Base-by-base conservation (phyloP, 495 filamentous ascomycete species). In the Penicillium coprophilum region DNA sequence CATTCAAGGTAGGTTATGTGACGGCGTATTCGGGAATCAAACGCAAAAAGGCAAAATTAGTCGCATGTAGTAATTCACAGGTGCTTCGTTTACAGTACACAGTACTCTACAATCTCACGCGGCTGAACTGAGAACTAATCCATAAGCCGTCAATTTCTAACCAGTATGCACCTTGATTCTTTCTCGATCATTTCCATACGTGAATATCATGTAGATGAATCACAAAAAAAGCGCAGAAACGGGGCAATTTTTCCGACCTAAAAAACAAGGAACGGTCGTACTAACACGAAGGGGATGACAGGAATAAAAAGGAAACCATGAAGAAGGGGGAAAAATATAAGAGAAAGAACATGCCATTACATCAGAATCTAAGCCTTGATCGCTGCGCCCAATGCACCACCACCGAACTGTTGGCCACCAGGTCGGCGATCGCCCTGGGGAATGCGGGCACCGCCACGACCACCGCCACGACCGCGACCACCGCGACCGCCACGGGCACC, bases 401-500 rank as follows among this genome's bases (percentile, higher is more conserved):
- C 81, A 48, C 82, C 76, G 63, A 85, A 85, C 68, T 85, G 82
- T 66, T 85, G 81, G 52, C 82, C 81, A 67, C 82, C 80, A 34
- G 77, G 76, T 60, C 78, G 70, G 46, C 81, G 75, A 38, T 73
- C 73, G 58, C 79, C 72, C 48, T 77, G 70, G 30, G 77, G 76
- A 4, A 77, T 36, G 44, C 79, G 70, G 24, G 79, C 62, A 52
- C 90, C 89, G 54, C 89, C 86, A 56, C 91, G 79, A 56, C 89
- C 86, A 60, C 91, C 79, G 32, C 87, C 86, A 24, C 83, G 81
- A 52, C 90, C 78, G 34, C 85, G 79, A 46, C 63, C 65, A 46
- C 82, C 80, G 51, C 83, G 69, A 55, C 91, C 86, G 56, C 91
- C 90, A 50, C 90, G 82, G 67, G 84, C 84, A 61, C 88, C 85